A percentile compares a stretch with the other conserved stretches of the same genome.
Conservation (phyloP, 1,284 basidiomycete genomes). For the Ustilago shanxiensis region DNA sequence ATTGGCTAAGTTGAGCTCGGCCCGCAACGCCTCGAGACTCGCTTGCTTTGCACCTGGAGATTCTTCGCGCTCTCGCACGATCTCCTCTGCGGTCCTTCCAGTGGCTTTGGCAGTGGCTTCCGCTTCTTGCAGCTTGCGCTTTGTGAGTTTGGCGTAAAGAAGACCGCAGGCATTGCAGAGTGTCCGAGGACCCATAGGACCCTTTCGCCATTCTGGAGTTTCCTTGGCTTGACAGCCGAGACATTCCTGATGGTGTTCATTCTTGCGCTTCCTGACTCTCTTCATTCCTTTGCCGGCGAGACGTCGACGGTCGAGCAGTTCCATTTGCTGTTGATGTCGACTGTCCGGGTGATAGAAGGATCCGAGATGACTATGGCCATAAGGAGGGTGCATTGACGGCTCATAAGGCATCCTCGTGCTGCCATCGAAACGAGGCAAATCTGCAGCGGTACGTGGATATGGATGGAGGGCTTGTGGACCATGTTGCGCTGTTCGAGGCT, state of each 20-base stretch:
- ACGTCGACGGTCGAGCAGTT: slow-evolving; percentile 34
- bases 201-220: slow-evolving; percentile 68
- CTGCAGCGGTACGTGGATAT: slow-evolving; percentile 5
- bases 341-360: slow-evolving; percentile 20
- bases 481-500: slow-evolving; percentile 8
- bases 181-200: slow-evolving; percentile 65
- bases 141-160: slow-evolving; percentile 63
- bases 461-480: not conserved
- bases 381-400: slow-evolving; percentile 3
- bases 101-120: slow-evolving; percentile 44
- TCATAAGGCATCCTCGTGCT: slow-evolving; percentile 7
- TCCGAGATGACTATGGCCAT: not conserved
- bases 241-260: slow-evolving; percentile 54
- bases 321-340: slow-evolving; percentile 41
- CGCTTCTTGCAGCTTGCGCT: slow-evolving; percentile 48
- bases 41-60: slow-evolving; percentile 52
- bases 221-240: slow-evolving; percentile 55
- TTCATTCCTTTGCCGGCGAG: slow-evolving; percentile 54
- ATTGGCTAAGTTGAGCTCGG: slow-evolving; percentile 48
- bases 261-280: slow-evolving; percentile 50
- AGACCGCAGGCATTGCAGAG: slow-evolving; percentile 67
- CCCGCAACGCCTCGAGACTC: slow-evolving; percentile 46
- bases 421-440: not conserved
- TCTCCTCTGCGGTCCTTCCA: slow-evolving; percentile 41
- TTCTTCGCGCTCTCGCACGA: slow-evolving; percentile 43